These are phyloP conservation scores for Calonectria honghensis DNA, from an alignment of 2,329 filamentous ascomycete species.

Conservation along the genomic window DNA sequence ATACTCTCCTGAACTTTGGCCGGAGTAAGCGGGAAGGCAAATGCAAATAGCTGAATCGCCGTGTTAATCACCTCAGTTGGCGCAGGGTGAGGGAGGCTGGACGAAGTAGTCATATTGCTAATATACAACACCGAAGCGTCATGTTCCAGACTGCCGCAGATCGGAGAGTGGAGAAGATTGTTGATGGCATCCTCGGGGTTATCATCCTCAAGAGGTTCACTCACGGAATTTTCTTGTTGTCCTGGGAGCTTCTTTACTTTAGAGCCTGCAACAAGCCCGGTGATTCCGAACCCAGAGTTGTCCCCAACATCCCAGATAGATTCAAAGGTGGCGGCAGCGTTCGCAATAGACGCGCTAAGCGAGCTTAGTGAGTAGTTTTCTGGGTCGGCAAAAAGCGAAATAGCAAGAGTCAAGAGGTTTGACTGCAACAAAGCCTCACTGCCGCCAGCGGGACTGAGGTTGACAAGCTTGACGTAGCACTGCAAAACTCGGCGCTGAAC, in stretches of 20 bases:
- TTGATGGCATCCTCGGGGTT: constrained; percentile 81
- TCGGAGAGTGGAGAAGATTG: constrained; percentile 77
- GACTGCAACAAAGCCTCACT: constrained; percentile 92
- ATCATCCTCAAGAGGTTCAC: constrained; percentile 69
- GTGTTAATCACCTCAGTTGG: constrained; percentile 96
- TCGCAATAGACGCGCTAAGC: constrained; percentile 92
- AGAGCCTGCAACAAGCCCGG: constrained; percentile 87
- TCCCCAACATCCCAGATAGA: constrained; percentile 96
- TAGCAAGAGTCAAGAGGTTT: constrained; percentile 90
- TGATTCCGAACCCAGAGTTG: constrained; percentile 95
- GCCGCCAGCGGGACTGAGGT: constrained; percentile 88
- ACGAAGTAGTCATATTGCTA: constrained; percentile 65
- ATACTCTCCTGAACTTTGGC: constrained; percentile 97
- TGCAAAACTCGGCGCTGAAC: constrained; percentile 94
- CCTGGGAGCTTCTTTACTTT: constrained; percentile 82
- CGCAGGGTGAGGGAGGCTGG: constrained; percentile 81
- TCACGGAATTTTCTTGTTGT: constrained; percentile 73
- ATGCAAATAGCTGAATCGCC: constrained; percentile 93
- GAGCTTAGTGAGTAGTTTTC: constrained; percentile 91
- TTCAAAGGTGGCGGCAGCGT: constrained; percentile 91
- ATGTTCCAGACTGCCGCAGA: constrained; percentile 90
- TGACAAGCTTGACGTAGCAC: constrained; percentile 94
- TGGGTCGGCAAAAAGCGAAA: constrained; percentile 94
- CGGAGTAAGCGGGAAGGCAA: constrained; percentile 91
- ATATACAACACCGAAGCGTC: constrained; percentile 90